phyloP scores from a whole-genome alignment of 345 rosid species.

The Mangifera indica region DNA sequence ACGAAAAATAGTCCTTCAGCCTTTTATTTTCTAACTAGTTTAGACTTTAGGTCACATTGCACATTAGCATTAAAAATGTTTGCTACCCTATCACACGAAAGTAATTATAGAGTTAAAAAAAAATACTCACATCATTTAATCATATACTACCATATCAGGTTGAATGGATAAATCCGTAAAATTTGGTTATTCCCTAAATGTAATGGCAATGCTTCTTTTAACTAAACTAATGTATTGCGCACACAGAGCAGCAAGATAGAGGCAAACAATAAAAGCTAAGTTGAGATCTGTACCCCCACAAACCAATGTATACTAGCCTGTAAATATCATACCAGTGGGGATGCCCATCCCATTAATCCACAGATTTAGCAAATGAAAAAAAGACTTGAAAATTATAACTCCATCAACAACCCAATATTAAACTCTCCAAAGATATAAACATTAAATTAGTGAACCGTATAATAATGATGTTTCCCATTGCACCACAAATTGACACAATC shows the following conservation, averaged over 20 bases:
- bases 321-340: conserved; percentile 29
- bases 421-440: conserved; percentile 32
- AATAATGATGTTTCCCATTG: conserved; percentile 19
- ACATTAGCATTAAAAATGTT: too few species aligned
- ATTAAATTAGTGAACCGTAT: conserved; percentile 28
- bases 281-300: conserved; percentile 28
- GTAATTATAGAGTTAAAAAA: too few species aligned
- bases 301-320: conserved; percentile 32
- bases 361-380: conserved; percentile 24
- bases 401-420: conserved; percentile 24
- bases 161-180: too few species aligned
- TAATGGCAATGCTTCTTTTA: background rate
- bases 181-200: too few species aligned
- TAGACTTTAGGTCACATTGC: too few species aligned
- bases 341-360: conserved; percentile 34
- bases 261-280: conserved; percentile 2
- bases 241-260: background rate
- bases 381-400: conserved; percentile 13
- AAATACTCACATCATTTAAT: too few species aligned
- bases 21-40: too few species aligned
- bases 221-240: too few species aligned
- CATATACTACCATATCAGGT: too few species aligned
- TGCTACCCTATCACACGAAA: too few species aligned
- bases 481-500: background rate
- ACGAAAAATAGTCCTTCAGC: too few species aligned